A percentile compares a stretch with the other conserved stretches of the same genome.
Evolutionary conservation across 2,329 filamentous ascomycete genomes (phyloP).

Genomic region (Sporothrix variecibatus): DNA sequence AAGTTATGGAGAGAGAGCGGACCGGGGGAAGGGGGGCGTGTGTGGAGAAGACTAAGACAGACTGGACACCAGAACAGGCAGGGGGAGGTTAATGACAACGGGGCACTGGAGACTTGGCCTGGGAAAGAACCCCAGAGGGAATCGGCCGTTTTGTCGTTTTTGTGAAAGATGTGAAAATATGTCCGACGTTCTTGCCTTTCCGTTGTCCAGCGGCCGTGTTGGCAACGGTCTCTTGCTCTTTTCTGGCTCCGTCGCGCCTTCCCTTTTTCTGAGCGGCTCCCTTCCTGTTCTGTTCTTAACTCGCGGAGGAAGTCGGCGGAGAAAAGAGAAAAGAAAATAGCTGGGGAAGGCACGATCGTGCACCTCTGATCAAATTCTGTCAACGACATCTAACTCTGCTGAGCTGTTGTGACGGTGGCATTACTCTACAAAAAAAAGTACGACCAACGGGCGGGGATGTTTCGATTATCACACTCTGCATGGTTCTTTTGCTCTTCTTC

Average conservation of each 20-base stretch:
- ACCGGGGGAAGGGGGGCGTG: constrained; percentile 17
- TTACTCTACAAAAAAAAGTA: not conserved
- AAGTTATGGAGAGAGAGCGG: constrained; percentile 6
- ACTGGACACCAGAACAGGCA: not conserved
- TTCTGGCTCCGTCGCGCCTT: not conserved
- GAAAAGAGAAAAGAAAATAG: not conserved
- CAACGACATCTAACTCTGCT: not conserved
- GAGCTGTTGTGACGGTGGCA: not conserved
- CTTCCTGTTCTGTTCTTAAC: not conserved
- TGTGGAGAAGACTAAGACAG: constrained; percentile 17
- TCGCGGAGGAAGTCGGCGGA: constrained; percentile 30
- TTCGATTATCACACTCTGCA: not conserved
- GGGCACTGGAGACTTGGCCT: constrained; percentile 1
- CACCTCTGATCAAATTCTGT: not conserved
- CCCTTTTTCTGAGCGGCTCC: not conserved
- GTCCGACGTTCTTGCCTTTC: not conserved
- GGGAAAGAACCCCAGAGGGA: not conserved
- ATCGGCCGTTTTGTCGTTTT: not conserved
- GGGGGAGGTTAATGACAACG: not conserved
- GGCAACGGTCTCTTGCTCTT: not conserved
- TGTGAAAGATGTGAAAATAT: not conserved
- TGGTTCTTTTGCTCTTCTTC: not conserved
- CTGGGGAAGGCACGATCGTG: constrained; percentile 7
- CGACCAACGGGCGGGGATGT: not conserved
- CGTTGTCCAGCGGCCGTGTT: not conserved